Base-by-base conservation (phyloP, 1,139 yeast genomes). In the Eremothecium gossypii region DNA sequence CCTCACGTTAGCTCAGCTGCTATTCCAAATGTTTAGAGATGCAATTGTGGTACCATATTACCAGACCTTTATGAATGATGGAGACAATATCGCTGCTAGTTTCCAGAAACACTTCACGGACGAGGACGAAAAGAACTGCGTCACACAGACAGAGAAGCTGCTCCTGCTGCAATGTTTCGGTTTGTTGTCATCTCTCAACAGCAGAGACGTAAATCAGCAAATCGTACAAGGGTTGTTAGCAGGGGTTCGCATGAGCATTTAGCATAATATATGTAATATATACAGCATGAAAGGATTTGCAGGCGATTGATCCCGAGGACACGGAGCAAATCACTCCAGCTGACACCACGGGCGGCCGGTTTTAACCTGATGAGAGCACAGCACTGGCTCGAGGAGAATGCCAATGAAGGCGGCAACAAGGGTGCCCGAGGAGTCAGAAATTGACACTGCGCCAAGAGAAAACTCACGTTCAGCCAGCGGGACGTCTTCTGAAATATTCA, bases 371-470 rank as follows among this genome's bases (percentile, higher is more conserved):
- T 73, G 74, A 5, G 66, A 58, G 57, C 96, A 89, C n/a, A 91
- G 67, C 2, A 65, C 55, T 7, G 81, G 77, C 53, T 91, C 97
- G 8, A 89, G 63, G 73, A 77, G 73, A 66, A 83, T 68, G 35
- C 86, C 87, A 4, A 85, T 60, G 10, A 78, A 57, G 0, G 95
- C 96, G 1, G 96, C 94, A 1, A 83, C 36, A 4, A 86, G 83
- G 27, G 89, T 77, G 0, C 97, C 97, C 17, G 83, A 77, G 10
- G 95, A 82, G 59, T 91, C 97, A 49, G 96, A 85, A 46, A 89
- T 77, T 0, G 95, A 87, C 0, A 87, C 95, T n/a, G 94, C 77
- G 1, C 96, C 97, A 75, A 91, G 74, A 6, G 93, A 79, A 58
- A 89, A 87, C 57, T 91, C 97, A 41, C 95, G 69, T 45, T 77